Base-by-base conservation (phyloP, 768 basidiomycete species). In the Auricularia sp. region DNA sequence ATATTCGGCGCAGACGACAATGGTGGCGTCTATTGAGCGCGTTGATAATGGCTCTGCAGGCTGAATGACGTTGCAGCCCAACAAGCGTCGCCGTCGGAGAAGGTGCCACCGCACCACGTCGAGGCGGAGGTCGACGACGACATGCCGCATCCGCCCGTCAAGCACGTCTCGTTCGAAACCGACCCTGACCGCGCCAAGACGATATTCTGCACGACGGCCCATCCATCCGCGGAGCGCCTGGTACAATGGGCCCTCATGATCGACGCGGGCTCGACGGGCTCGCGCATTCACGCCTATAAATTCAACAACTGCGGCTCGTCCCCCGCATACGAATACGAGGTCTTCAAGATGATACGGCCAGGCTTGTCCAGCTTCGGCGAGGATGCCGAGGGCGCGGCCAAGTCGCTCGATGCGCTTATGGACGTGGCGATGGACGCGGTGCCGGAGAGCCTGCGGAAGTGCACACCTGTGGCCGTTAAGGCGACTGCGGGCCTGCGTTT, bases 231-330 rank as follows among this genome's bases (percentile, higher is more conserved):
- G 62, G 71, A 78, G 61, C 81, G 82, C 0, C 79, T 96, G 64
- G 88, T 96, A 12, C 92, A 93, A 73, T 99, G 91, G 74, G 94
- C 93, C 0, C 83, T 98, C 70, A 97, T 98, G 87, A 91, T 98
- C 77, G 97, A 99, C 74, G 96, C 97, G 0, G 97, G 97, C 29
- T 98, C 95, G 18, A 97, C 94, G 0, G 97, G 96, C 21, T 97
- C 95, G 0, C 85, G 97, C 18, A 94, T 98, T 71, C 97, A 99
- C 80, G 83, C 98, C 36, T 99, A 98, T 87, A 98, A 97, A 73
- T 98, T 98, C 84, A 82, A 96, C 81, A 87, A 93, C 78, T 94
- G 93, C 78, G 79, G 80, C 0, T 74, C 87, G 0, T 84, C 88
- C 0, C 86, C 93, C 1, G 72, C 79, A 23, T 91, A 90, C 75